A percentile compares a stretch with the other conserved stretches of the same genome.
These are phyloP conservation scores for Populus hybrid DNA, from an alignment of 441 rosid genomes.

Conservation along the genomic window DNA sequence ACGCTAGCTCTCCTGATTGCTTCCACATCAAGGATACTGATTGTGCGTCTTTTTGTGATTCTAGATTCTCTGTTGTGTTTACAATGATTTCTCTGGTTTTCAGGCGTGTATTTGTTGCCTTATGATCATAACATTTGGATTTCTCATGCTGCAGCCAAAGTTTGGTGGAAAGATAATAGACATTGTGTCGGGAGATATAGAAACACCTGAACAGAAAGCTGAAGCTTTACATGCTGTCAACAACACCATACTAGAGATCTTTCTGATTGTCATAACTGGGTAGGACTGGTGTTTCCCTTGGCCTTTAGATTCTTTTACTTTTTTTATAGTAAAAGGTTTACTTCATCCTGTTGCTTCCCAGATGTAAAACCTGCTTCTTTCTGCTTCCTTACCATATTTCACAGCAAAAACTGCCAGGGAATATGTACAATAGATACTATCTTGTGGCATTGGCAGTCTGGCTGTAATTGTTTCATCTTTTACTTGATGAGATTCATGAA, in stretches of 20 bases:
- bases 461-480: not conserved
- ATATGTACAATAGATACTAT: not conserved
- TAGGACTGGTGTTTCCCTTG: conserved; percentile 26
- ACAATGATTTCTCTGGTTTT: not conserved
- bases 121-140: not conserved
- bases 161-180: too few relatives aligned
- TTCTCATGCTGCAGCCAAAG: conserved; percentile 60
- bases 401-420: not conserved
- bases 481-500: not conserved
- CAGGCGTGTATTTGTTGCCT: not conserved
- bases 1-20: conserved; percentile 73
- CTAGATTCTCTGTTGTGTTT: not conserved
- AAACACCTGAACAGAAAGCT: conserved; percentile 40
- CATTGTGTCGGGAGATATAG: too few relatives aligned
- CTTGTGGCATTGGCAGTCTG: not conserved
- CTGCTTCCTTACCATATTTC: not conserved
- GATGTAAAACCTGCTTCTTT: not conserved
- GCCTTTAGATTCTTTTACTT: not conserved
- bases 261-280: conserved; percentile 78
- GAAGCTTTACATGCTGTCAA: conserved; percentile 65
- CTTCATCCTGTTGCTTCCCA: not conserved
- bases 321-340: too few relatives aligned
- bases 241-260: conserved; percentile 58
- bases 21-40: conserved; percentile 67
- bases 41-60: conserved; percentile 30